Percentiles rank a stretch among this genome's conserved stretches.
Conservation (phyloP, 2,329 filamentous ascomycete genomes). For the Exophiala calicioides region DNA sequence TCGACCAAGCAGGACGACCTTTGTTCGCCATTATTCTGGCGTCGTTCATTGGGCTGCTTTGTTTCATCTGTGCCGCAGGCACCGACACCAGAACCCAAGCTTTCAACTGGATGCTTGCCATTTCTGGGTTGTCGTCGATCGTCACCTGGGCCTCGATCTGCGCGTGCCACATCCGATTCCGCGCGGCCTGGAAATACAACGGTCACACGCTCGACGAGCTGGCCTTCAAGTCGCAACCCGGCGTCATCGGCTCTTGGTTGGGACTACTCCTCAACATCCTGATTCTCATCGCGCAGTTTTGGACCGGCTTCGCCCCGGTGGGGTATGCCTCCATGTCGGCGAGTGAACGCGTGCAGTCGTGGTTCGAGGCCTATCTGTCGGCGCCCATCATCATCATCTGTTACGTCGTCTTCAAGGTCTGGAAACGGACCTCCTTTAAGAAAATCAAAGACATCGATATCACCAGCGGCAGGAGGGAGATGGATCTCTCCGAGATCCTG, state of each 20-base stretch:
- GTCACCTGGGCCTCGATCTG: constrained; percentile 62
- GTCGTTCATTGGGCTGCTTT: constrained; percentile 68
- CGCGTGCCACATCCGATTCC: constrained; percentile 77
- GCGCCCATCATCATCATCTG: constrained; percentile 58
- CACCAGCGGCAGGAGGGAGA: constrained; percentile 77
- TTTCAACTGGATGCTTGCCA: constrained; percentile 76
- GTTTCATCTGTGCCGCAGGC: constrained; percentile 68
- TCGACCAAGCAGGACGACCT: constrained; percentile 78
- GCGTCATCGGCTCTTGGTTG: constrained; percentile 75
- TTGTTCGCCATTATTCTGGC: constrained; percentile 70
- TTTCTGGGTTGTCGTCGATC: constrained; percentile 71
- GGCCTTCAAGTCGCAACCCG: constrained; percentile 77
- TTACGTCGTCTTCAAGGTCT: constrained; percentile 44
- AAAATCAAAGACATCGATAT: constrained; percentile 42
- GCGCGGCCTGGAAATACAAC: constrained; percentile 69
- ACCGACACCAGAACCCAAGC: constrained; percentile 45
- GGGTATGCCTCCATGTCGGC: constrained; percentile 45
- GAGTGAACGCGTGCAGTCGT: constrained; percentile 57
- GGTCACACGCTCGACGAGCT: constrained; percentile 74
- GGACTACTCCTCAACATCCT: constrained; percentile 74
- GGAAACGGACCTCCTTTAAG: constrained; percentile 8
- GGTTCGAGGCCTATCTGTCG: constrained; percentile 66
- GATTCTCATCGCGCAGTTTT: constrained; percentile 81
- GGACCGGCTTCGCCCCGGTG: constrained; percentile 79
- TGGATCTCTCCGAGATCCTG: constrained; percentile 61